Base-by-base conservation (phyloP, 495 filamentous ascomycete species). In the Penicillium tannophilum region DNA sequence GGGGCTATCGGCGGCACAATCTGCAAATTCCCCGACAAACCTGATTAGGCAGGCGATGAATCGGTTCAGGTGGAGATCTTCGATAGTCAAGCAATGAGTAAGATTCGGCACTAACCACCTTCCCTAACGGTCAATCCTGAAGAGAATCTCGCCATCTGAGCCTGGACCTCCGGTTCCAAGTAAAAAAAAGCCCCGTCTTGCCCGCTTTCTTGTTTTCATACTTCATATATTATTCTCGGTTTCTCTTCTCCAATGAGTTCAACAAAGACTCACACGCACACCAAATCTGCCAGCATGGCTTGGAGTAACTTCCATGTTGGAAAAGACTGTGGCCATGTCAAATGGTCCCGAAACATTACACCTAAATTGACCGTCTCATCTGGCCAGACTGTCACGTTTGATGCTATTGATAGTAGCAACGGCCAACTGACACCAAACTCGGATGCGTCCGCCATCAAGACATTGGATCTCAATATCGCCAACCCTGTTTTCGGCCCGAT, bases 401-500 rank as follows among this genome's bases (percentile, higher is more conserved):
- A 82, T 62, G 69, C 78, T 17, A 72, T 76, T 39, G 79, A 82
- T 60, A 80, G 80, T 54, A 80, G 80, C 64, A 76, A 79, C 58
- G 79, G 78, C 52, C 80, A 83, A 62, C 74, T 83, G 47, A 63
- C 66, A 11, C 57, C 67, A 1, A 55, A 55, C 14, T 79, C 75
- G 30, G 69, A 77, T 28, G 64, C 70, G 19, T 72, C 74, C 4
- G 67, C 71, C n/a, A 65, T 83, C 54, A 60, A 60, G 31, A 63
- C 70, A 16, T 73, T 83, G 57, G 67, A 82, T 55, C 63, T 81
- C 57, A 59, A 62, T 9, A 65, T 72, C 30, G 75, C 72, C 44
- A 79, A 83, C 54, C 80, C 80, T 9, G 78, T 78, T 43, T 72
- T 78, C 56, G 80, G 80, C 3, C 80, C 80, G 17, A 73, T 83